Evolutionary conservation across 2,329 filamentous ascomycete species (phyloP), one percentile per base, ranked within the genome.

Genomic region (Cytospora mali): DNA sequence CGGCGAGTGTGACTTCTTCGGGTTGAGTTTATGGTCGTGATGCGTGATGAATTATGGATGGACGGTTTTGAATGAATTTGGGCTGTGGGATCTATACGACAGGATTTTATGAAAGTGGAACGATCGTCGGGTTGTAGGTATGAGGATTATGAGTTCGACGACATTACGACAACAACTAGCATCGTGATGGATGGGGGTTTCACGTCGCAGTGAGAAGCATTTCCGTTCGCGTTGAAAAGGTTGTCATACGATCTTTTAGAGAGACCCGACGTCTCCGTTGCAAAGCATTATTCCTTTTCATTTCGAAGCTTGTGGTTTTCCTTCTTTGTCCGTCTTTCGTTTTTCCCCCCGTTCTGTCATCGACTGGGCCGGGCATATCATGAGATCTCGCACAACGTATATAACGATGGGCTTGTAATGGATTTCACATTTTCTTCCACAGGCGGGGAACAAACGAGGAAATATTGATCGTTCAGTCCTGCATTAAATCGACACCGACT

Each of bases 401-500:
- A 46, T 46, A 46, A 46, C 42, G 6, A 46, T 23, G 42, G 16
- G 42, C 42, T 23, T 46, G 3, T 13, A 46, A 21, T 46, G 42
- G n/a, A 23, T 21, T 46, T 23, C 9, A 23, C 10, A 46, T 46
- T 11, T 21, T 42, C n/a, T 46, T 18, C 42, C 42, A 46, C 42
- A 11, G n/a, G 10, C 11, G 42, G 21, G 14, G 31, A 33, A 33
- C 9, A 9, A 6, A 33, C 3, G 6, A 33, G 31, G 31, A 31
- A 18, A 11, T 13, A 16, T 18, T 21, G 28, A 31, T 29, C 51
- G 49, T 46, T 70, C 60, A 74, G 29, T 68, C 68, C 54, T 74
- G 75, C 69, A 88, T 75, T 69, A 93, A 74, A 77, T 96, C 88
- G 62, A 99, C 86, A 1, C 89, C 91, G n/a, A 98, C 94, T 0